phyloP scores from a whole-genome alignment of 768 basidiomycete species.

The Suillus fuscotomentosus region DNA sequence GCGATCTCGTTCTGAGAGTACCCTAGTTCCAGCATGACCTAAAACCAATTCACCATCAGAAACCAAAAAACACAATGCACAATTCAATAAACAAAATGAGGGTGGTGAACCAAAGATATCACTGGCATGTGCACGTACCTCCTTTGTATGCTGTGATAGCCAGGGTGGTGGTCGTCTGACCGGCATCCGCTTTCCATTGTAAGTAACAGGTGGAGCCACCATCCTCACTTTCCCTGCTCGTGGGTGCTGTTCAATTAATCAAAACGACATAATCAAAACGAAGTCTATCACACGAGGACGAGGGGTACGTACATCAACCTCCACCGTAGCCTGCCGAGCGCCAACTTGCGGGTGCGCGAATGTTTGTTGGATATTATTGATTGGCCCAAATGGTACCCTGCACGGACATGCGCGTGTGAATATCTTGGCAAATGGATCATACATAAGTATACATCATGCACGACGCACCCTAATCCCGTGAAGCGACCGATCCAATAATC shows the following conservation, averaged over 20 bases:
- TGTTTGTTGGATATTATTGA: constrained; percentile 88
- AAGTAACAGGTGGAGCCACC: constrained; percentile 77
- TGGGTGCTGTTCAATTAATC: constrained; percentile 50
- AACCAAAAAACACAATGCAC: constrained; percentile 6
- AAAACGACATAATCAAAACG: constrained; percentile 7
- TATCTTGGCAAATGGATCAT: constrained; percentile 4
- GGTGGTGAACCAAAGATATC: constrained; percentile 1
- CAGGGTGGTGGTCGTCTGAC: constrained; percentile 81
- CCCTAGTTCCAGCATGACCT: constrained; percentile 45
- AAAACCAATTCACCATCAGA: constrained; percentile 11
- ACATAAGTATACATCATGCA: constrained; percentile 6
- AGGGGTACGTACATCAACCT: constrained; percentile 65
- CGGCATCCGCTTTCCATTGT: constrained; percentile 78
- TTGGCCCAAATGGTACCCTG: constrained; percentile 85
- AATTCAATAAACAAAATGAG: neutral
- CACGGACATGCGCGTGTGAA: constrained; percentile 10
- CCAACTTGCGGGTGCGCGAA: constrained; percentile 86
- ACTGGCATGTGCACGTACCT: constrained; percentile 42
- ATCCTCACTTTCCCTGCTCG: constrained; percentile 75
- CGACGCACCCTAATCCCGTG: constrained; percentile 73
- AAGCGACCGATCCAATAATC: constrained; percentile 76
- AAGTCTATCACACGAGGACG: constrained; percentile 23
- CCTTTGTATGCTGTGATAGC: constrained; percentile 79
- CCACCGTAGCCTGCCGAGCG: constrained; percentile 71
- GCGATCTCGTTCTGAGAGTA: constrained; percentile 39